Conservation (phyloP, 495 filamentous ascomycete genomes). For the Xylaria grammica region DNA sequence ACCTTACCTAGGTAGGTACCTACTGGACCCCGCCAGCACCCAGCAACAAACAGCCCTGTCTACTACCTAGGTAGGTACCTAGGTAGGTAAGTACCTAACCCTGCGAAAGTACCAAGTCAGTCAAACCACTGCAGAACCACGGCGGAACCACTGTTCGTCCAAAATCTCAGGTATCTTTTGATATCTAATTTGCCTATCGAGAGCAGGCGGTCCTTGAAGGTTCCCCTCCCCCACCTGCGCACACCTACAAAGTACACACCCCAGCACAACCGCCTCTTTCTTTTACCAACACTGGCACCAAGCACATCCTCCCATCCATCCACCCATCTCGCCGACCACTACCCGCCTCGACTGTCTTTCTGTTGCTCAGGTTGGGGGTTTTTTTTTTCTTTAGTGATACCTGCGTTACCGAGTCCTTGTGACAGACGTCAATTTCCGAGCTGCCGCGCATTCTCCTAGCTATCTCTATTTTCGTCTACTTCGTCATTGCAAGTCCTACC, state of each 20-base stretch:
- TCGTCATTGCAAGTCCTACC: constrained; percentile 25
- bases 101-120: too few species aligned
- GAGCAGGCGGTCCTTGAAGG: too few species aligned
- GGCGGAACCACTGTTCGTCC: too few species aligned
- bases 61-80: not conserved
- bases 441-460: not conserved
- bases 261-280: constrained; percentile 17
- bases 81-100: too few species aligned
- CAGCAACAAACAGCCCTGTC: too few species aligned
- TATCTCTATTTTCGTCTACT: constrained; percentile 4
- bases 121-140: too few species aligned
- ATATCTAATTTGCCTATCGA: too few species aligned
- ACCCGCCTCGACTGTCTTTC: constrained; percentile 16
- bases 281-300: constrained; percentile 17
- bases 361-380: constrained; percentile 13
- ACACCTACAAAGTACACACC: constrained; percentile 10
- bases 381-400: constrained; percentile 4
- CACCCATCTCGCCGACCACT: constrained; percentile 3
- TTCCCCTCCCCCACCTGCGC: constrained; percentile 24
- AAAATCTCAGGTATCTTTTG: not conserved
- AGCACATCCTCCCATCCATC: constrained; percentile 9
- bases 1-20: not conserved
- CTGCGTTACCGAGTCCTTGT: not conserved
- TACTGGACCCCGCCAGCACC: too few species aligned
- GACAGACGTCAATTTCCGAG: not conserved